Percentiles rank a stretch among this genome's conserved stretches.
phyloP scores from a whole-genome alignment of 202 grass and related monocot species.

The Hordeum pubiflorum region DNA sequence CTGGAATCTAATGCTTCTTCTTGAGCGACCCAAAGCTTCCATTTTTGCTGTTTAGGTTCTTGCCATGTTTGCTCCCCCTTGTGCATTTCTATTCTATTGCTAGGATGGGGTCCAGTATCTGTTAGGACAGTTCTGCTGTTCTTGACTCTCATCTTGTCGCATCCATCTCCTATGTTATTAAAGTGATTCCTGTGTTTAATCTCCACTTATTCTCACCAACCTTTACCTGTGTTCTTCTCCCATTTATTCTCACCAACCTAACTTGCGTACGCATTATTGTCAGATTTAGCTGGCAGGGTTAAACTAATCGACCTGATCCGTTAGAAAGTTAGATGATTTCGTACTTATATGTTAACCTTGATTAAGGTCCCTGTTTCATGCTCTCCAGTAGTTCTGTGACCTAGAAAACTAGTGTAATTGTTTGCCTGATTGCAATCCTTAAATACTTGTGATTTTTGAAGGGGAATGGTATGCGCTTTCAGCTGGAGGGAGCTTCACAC shows the following conservation, averaged over 20 bases:
- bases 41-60: slow-evolving; percentile 9
- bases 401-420: not conserved
- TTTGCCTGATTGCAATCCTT: not conserved
- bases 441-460: slow-evolving; percentile 18
- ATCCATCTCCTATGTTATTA: not conserved
- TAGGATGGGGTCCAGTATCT: slow-evolving; percentile 44
- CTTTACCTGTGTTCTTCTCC: not conserved
- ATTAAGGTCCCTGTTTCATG: not conserved
- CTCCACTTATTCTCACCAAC: not conserved
- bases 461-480: slow-evolving; percentile 75
- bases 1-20: not conserved
- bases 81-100: slow-evolving; percentile 42
- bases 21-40: not conserved
- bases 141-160: slow-evolving; percentile 14
- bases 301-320: slow-evolving; percentile 3
- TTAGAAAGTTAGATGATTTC: not conserved
- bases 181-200: not conserved
- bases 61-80: slow-evolving; percentile 24
- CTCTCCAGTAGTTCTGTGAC: not conserved
- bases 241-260: not conserved
- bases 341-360: not conserved
- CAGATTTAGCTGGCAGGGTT: not conserved
- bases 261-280: not conserved
- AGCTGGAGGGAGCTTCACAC: slow-evolving; percentile 78
- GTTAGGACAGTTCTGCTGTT: slow-evolving; percentile 8